phyloP scores from a whole-genome alignment of 1,284 basidiomycete genomes.

The Mycena citricolor region DNA sequence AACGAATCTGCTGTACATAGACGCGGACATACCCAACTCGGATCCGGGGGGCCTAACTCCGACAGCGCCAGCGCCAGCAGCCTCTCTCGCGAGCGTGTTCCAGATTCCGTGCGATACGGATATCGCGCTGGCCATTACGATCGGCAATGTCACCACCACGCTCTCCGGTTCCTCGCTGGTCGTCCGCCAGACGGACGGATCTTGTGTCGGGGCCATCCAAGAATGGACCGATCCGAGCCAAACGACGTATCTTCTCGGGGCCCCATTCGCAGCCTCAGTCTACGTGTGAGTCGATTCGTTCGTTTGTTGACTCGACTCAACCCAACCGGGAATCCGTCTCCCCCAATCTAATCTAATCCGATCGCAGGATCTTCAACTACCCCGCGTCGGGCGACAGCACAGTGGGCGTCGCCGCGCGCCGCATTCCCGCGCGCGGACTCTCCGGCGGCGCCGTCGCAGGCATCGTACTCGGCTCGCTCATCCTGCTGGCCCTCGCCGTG shows the following conservation, averaged over 20 bases:
- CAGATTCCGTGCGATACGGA: conserved; percentile 39
- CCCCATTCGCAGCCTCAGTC: conserved; percentile 37
- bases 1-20: conserved; percentile 5
- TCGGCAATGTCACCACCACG: conserved; percentile 34
- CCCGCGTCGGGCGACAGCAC: conserved; percentile 31
- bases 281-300: conserved; percentile 37
- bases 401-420: conserved; percentile 36
- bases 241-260: conserved; percentile 38
- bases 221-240: conserved; percentile 32
- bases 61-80: too few relatives aligned
- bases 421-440: conserved; percentile 13
- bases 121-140: conserved; percentile 33
- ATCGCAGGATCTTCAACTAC: conserved; percentile 41
- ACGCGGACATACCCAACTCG: conserved; percentile 28
- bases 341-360: conserved; percentile 3
- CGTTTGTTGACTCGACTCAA: not conserved
- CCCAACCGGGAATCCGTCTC: too few relatives aligned
- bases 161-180: conserved; percentile 37
- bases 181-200: conserved; percentile 26
- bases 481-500: conserved; percentile 31
- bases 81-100: conserved; percentile 34
- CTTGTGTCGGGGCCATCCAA: conserved; percentile 40
- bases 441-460: conserved; percentile 39
- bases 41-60: conserved; percentile 29
- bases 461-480: conserved; percentile 39